Evolutionary conservation across 2,329 filamentous ascomycete genomes (phyloP).

Genomic region (Talaromyces sp.): DNA sequence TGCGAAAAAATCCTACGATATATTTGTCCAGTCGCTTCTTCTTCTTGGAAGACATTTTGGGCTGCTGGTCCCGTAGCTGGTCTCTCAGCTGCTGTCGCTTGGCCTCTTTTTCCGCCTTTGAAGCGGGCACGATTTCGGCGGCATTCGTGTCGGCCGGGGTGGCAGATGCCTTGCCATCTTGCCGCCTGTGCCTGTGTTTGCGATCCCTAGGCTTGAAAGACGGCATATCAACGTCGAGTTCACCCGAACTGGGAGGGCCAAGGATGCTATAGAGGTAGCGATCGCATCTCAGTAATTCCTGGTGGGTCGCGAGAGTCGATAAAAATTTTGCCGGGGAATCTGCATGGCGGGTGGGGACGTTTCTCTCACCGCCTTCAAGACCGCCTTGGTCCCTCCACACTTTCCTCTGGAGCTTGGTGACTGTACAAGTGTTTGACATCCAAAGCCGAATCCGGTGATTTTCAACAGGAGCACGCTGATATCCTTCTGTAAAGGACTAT

Average conservation of each 20-base stretch:
- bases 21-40: constrained; percentile 64
- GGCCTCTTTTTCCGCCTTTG: constrained; percentile 49
- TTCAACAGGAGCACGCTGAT: not conserved
- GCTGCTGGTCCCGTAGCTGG: constrained; percentile 48
- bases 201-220: constrained; percentile 52
- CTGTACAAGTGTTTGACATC: not conserved
- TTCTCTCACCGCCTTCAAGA: constrained; percentile 11
- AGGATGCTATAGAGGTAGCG: constrained; percentile 6
- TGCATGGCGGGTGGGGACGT: constrained; percentile 10
- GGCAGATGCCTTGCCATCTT: constrained; percentile 18
- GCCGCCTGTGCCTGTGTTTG: constrained; percentile 47
- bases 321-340: constrained; percentile 18
- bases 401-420: not conserved
- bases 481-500: not conserved
- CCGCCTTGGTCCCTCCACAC: not conserved
- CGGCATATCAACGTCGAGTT: constrained; percentile 26
- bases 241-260: not conserved
- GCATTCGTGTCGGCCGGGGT: constrained; percentile 43
- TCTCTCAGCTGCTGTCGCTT: constrained; percentile 47
- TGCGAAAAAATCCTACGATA: constrained; percentile 42
- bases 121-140: constrained; percentile 36
- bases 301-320: constrained; percentile 8
- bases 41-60: constrained; percentile 58
- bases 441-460: not conserved
- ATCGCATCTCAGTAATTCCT: constrained; percentile 10